These are phyloP conservation scores for Acarospora socialis DNA, from an alignment of 2,329 filamentous ascomycete species.

Conservation along the genomic window DNA sequence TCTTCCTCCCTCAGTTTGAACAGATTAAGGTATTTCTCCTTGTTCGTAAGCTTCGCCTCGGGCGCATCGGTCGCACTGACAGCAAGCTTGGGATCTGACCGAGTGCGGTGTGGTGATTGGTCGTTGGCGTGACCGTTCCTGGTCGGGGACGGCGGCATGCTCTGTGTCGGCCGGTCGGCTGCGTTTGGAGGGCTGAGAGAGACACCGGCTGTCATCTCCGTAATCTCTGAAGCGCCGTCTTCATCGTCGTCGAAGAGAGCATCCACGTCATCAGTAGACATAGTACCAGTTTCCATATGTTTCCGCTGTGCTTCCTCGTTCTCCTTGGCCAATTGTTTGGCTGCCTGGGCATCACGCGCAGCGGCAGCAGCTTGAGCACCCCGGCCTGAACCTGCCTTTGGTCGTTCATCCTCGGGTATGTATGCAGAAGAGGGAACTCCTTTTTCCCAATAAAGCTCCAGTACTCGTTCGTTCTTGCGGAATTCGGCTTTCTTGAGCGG, in stretches of 20 bases:
- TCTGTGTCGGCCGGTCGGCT: conserved; percentile 80
- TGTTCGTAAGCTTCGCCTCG: conserved; percentile 72
- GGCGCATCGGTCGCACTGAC: conserved; percentile 51
- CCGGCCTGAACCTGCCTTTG: conserved; percentile 62
- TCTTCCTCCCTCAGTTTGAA: conserved; percentile 85
- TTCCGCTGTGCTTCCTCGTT: conserved; percentile 82
- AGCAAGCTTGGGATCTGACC: conserved; percentile 85
- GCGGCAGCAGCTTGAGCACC: conserved; percentile 61
- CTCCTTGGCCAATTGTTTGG: conserved; percentile 68
- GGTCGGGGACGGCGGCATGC: conserved; percentile 80
- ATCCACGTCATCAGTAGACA: conserved; percentile 83
- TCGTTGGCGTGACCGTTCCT: conserved; percentile 54
- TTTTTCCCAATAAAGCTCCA: conserved; percentile 99
- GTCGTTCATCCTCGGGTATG: conserved; percentile 90
- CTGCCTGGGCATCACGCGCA: conserved; percentile 67
- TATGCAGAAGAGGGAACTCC: conserved; percentile 92
- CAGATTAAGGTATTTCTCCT: conserved; percentile 87
- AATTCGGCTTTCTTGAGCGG: conserved; percentile 98
- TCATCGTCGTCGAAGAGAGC: conserved; percentile 93
- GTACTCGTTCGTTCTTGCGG: conserved; percentile 83
- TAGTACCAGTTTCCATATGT: conserved; percentile 87
- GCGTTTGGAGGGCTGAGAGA: conserved; percentile 46
- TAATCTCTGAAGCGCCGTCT: conserved; percentile 72
- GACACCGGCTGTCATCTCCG: conserved; percentile 83
- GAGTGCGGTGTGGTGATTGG: conserved; percentile 66